Evolutionary conservation across 2,329 filamentous ascomycete genomes (phyloP), one percentile per base, ranked within the genome.

Genomic region (Macrophomina tecta): DNA sequence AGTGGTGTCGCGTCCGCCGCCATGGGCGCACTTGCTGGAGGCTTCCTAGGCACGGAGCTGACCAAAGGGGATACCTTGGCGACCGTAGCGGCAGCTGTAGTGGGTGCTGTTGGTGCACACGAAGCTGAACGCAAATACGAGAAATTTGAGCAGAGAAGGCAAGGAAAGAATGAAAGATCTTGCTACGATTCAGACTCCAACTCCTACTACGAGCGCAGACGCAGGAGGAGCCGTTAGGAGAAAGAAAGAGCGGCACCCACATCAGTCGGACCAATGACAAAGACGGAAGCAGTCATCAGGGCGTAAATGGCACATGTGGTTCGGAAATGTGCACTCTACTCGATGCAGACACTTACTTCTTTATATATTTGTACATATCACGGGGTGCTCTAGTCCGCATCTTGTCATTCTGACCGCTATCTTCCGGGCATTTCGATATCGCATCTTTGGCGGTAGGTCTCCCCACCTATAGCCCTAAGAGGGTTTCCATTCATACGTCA

Each of bases 21-120:
- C 1, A 70, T 76, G 36, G 77, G 77, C 2, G 76, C 75, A 11
- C 60, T 79, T 18, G 73, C 74, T 2, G 77, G 77, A 18, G 77
- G 77, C 0, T 49, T 78, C 5, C 66, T 75, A 2, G 77, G 74
- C 30, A 70, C 72, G 53, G 73, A 73, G 61, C 70, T 73, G 38
- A 73, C 72, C 49, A 72, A 76, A 36, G 67, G 67, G 4, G 64
- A 68, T 34, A 74, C 72, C 1, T 67, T 74, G 34, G 72, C 74
- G 4, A 77, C 76, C 3, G 70, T 79, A 16, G 75, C 69, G 6
- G 75, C 76, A 3, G 77, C 77, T 11, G 72, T 79, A 5, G 68
- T 78, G 14, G 77, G 77, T 7, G 76, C 77, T 0, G 62, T 79
- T 2, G 75, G 73, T 16, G 76, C 71, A 7, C 69, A 73, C 46